phyloP scores from a whole-genome alignment of 306 rosid genomes.

The Oxytropis ochrocephala region DNA sequence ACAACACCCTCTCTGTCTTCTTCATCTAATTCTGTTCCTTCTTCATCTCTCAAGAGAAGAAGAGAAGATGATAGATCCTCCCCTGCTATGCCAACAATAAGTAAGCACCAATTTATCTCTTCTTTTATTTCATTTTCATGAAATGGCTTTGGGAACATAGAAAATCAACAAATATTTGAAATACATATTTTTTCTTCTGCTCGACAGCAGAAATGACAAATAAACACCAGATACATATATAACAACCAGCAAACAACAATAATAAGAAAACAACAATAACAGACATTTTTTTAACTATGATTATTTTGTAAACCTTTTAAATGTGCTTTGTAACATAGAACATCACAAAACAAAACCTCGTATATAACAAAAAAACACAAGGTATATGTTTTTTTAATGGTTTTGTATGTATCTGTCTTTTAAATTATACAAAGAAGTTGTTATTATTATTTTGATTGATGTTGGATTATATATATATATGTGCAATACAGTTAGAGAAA shows the following conservation, averaged over 20 bases:
- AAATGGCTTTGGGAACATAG: too few relatives aligned
- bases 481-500: neutral
- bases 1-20: slow-evolving; percentile 10
- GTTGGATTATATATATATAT: neutral
- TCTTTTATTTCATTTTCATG: neutral
- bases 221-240: too few relatives aligned
- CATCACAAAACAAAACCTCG: neutral
- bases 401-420: too few relatives aligned
- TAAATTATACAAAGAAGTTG: too few relatives aligned
- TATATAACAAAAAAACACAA: neutral
- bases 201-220: too few relatives aligned
- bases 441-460: neutral
- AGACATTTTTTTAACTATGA: neutral
- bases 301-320: too few relatives aligned
- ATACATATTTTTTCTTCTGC: too few relatives aligned
- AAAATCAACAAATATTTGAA: too few relatives aligned
- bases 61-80: slow-evolving; percentile 28
- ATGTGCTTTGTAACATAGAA: neutral
- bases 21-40: slow-evolving; percentile 6
- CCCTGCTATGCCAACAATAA: slow-evolving; percentile 13
- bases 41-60: slow-evolving; percentile 33
- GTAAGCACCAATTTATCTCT: slow-evolving; percentile 18
- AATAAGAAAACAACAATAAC: neutral
- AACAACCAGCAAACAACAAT: too few relatives aligned
- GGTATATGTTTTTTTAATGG: neutral